Evolutionary conservation across 2,329 filamentous ascomycete genomes (phyloP), one percentile per base, ranked within the genome.

Genomic region (Fusarium sp.): DNA sequence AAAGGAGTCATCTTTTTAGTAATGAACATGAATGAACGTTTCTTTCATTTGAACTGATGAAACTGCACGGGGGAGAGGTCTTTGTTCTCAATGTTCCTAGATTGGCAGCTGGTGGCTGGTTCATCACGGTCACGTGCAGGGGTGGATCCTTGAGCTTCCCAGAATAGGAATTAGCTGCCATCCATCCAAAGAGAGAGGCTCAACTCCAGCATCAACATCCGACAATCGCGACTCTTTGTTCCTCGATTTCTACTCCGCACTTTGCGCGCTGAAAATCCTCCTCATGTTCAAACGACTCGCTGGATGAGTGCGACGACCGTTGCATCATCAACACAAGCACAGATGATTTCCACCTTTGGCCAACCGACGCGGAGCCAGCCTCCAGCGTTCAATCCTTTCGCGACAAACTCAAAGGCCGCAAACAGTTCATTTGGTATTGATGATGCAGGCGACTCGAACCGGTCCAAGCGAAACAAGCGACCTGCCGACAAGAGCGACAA

Each of bases 271-370:
- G 51, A 36, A 62, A 71, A 46, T 70, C 35, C 71, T 70, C 71
- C 75, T 71, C 77, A 84, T 84, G 82, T 77, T 72, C 77, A 77
- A 78, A 77, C 78, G 70, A 78, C 69, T 72, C 64, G 69, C 66
- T 75, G 75, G 81, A 78, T 83, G 82, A 80, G 77, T 81, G 83
- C 82, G 81, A 83, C 82, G 75, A 71, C 70, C 68, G 81, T 83
- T 83, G 83, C 82, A 82, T 81, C 81, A 80, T 82, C 81, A 75
- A 79, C 72, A 76, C 78, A 80, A 75, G 79, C 72, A 77, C 78
- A 80, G 76, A 84, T 84, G 82, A 81, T 81, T 79, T 81, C 82
- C 67, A 72, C 80, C 63, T 79, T 83, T 67, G 77, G 79, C 73
- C 80, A 81, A 74, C 77, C 80, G 75, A 79, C 81, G 79, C 76